Evolutionary conservation across 441 rosid genomes (phyloP).

Genomic region (Adansonia madagascariensis): DNA sequence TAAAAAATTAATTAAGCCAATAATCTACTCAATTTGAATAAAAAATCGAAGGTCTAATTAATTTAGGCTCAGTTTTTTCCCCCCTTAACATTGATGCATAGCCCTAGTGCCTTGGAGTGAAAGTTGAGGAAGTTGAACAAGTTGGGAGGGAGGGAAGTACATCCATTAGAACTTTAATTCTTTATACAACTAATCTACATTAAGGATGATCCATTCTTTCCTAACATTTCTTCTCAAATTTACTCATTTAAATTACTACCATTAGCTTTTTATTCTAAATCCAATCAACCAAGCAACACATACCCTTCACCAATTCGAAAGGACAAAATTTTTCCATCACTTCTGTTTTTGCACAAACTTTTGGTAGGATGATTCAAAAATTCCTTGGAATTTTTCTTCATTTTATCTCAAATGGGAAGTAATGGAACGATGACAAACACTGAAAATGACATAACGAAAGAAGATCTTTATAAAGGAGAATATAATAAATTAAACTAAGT

Average conservation of each 20-base stretch:
- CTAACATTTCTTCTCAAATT: background rate
- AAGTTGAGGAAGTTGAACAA: background rate
- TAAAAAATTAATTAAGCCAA: too few relatives aligned
- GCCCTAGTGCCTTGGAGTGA: background rate
- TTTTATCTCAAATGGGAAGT: background rate
- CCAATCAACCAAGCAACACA: conserved; percentile 26
- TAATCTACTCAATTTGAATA: too few relatives aligned
- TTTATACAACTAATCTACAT: background rate
- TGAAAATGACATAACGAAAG: background rate
- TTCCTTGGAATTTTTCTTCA: background rate
- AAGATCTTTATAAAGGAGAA: background rate
- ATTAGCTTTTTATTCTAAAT: background rate
- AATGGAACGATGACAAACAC: background rate
- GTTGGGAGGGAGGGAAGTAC: background rate
- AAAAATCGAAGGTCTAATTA: too few relatives aligned
- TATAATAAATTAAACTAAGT: background rate
- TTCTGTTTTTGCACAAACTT: background rate
- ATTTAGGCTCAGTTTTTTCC: too few relatives aligned
- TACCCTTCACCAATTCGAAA: conserved; percentile 19
- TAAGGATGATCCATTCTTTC: background rate
- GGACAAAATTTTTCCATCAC: background rate
- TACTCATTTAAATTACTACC: background rate
- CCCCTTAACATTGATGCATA: background rate
- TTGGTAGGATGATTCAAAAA: background rate
- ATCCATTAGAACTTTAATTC: background rate